Percentiles rank a stretch among this genome's conserved stretches.
phyloP scores from a whole-genome alignment of 2,329 filamentous ascomycete species.

The Metarhizium brunneum region DNA sequence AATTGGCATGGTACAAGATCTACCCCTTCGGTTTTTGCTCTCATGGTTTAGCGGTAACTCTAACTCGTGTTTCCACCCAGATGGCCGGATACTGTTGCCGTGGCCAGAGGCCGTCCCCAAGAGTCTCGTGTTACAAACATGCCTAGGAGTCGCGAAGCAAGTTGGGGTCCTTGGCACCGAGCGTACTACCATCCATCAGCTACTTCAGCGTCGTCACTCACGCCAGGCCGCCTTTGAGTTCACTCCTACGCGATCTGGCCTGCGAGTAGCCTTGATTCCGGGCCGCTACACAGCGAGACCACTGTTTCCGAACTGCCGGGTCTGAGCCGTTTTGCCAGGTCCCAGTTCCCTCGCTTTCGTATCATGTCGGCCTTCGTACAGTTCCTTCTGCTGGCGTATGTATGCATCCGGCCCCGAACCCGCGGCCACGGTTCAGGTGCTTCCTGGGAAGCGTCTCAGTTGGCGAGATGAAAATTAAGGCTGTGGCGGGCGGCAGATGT shows the following conservation, averaged over 20 bases:
- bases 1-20: neutral
- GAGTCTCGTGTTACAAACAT: neutral
- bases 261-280: constrained; percentile 6
- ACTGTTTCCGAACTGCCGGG: constrained; percentile 2
- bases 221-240: neutral
- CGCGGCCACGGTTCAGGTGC: neutral
- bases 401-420: constrained; percentile 5
- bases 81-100: neutral
- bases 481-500: neutral
- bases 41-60: neutral
- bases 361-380: neutral
- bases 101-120: neutral
- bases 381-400: constrained; percentile 3
- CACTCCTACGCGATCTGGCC: constrained; percentile 5
- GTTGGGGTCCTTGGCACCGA: neutral
- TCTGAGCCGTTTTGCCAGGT: neutral
- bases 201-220: constrained; percentile 1
- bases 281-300: neutral
- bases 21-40: neutral
- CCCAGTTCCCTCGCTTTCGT: neutral
- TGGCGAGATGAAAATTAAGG: constrained; percentile 5
- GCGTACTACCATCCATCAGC: constrained; percentile 2
- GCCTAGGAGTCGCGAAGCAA: neutral
- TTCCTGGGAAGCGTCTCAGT: constrained; percentile 5
- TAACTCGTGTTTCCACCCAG: neutral